Conservation (phyloP, 306 rosid genomes). For the Cucurbita pepo region DNA sequence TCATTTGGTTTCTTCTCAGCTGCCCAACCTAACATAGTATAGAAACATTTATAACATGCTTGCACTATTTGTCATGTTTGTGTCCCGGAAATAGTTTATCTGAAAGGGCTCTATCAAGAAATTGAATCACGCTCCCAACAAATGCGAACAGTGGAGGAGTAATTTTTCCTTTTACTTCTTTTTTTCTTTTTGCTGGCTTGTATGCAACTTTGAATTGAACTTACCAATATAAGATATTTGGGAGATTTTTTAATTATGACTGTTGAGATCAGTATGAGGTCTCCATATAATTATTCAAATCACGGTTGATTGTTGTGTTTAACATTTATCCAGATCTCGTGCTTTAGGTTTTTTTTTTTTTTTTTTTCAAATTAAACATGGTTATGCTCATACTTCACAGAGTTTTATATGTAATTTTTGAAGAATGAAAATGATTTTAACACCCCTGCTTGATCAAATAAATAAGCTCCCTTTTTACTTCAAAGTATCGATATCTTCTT, state of each 20-base stretch:
- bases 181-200: background rate
- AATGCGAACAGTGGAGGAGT: background rate
- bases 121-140: background rate
- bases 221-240: background rate
- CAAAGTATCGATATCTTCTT: background rate
- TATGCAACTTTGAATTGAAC: background rate
- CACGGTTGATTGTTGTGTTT: background rate
- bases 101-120: background rate
- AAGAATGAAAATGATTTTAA: background rate
- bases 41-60: background rate
- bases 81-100: background rate
- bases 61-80: background rate
- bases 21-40: background rate
- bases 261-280: background rate
- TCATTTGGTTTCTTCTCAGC: constrained; percentile 1
- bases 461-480: background rate
- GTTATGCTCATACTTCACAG: background rate
- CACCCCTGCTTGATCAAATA: background rate
- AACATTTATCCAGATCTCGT: background rate
- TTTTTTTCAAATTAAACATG: background rate
- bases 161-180: background rate
- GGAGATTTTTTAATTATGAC: background rate
- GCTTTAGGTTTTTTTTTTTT: background rate
- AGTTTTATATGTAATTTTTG: background rate
- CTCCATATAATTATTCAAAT: background rate